Base-by-base conservation (phyloP, 2,329 filamentous ascomycete species). In the Fusarium clavum region DNA sequence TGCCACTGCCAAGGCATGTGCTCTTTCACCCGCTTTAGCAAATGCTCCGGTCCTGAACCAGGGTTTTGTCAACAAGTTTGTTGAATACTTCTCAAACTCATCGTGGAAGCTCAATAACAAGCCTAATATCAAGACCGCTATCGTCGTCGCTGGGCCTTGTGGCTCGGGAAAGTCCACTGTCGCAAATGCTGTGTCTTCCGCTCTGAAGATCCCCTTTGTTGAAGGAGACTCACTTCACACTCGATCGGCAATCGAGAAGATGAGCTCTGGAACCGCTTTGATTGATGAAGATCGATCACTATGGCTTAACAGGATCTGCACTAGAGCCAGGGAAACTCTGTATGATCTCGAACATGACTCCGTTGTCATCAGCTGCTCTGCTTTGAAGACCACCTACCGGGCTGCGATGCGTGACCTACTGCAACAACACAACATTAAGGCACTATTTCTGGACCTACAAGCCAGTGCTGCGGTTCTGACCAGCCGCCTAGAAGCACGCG, bases 1-100 rank as follows among this genome's bases (percentile, higher is more conserved):
- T 63, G 67, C 75, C 3, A 83, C 82, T 58, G 82, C 76, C 2
- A 76, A 64, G 3, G 78, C 80, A 2, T 74, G 78, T 51, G 80
- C 82, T 41, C 79, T 84, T 32, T 87, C 85, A 1, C 70, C 77
- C 76, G 82, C 77, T 79, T 82, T 77, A 77, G 85, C 66, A 60
- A 79, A 65, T 72, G 78, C 77, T 45, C 79, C 72, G 5, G 69
- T 73, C 10, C 60, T 80, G 60, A 82, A 76, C 30, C 72, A 74
- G 40, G 61, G 64, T 8, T 67, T 78, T 1, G 78, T 80, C 25
- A 65, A 76, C 69, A 85, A 83, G 70, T 86, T 83, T 70, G 70
- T 79, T 8, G 9, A 34, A 4, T 75, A 76, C 41, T 79, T 79
- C 65, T 57, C 76, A 64, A 77, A 76, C 27, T 81, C 80, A 41